Evolutionary conservation across 1,139 yeast species (phyloP).

Genomic region (Lodderomyces pseudojiufengensis): DNA sequence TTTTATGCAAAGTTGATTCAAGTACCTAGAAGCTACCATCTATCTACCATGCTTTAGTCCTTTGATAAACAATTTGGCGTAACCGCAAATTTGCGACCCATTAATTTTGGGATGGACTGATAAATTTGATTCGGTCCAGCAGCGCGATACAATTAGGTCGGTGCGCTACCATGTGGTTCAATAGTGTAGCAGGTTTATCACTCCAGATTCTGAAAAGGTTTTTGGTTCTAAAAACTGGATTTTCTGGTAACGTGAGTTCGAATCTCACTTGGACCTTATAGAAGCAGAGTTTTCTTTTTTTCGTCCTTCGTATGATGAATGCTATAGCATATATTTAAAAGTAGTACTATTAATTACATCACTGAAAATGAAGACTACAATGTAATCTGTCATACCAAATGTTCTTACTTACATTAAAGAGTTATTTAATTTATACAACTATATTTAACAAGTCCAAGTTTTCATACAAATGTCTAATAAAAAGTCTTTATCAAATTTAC

Average conservation of each 20-base stretch:
- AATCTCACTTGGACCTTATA: constrained; percentile 32
- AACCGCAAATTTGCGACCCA: background rate
- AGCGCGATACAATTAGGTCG: too few species aligned
- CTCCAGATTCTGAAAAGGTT: constrained; percentile 28
- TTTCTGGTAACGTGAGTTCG: constrained; percentile 38
- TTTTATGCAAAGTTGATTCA: too few species aligned
- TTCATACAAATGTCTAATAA: too few species aligned
- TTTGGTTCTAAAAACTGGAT: background rate
- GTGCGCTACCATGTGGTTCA: too few species aligned
- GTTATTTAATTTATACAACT: too few species aligned
- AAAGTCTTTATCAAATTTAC: constrained; percentile 3
- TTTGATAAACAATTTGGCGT: background rate
- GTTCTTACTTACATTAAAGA: too few species aligned
- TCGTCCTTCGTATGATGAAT: background rate
- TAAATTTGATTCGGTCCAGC: constrained; percentile 26
- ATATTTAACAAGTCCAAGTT: too few species aligned
- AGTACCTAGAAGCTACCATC: background rate
- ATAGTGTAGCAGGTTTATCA: constrained; percentile 37
- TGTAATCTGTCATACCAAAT: too few species aligned
- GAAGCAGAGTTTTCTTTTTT: constrained; percentile 3
- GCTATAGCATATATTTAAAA: background rate
- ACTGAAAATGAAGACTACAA: too few species aligned
- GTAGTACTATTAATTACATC: too few species aligned
- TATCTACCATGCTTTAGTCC: background rate
- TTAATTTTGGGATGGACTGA: too few species aligned